Percentiles rank a stretch among this genome's conserved stretches.
phyloP scores from a whole-genome alignment of 352 stramenopile species.

The Globisporangium parvum region DNA sequence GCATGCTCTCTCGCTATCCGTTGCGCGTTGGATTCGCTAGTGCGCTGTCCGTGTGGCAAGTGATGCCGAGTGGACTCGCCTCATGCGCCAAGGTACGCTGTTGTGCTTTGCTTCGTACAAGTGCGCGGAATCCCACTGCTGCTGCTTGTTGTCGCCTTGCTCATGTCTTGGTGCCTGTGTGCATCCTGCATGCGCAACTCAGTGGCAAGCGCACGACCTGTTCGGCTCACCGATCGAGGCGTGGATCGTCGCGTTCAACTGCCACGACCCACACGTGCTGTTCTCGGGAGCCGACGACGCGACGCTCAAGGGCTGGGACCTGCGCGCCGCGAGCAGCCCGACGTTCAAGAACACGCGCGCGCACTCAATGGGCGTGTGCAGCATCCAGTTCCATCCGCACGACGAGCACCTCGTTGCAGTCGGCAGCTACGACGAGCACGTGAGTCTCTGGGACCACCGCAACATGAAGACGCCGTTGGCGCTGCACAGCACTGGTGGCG shows the following conservation, averaged over 20 bases:
- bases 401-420: conserved; percentile 58
- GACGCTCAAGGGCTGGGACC: conserved; percentile 72
- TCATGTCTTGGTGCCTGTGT: background rate
- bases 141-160: conserved; percentile 1
- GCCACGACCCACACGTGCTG: conserved; percentile 65
- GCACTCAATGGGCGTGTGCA: conserved; percentile 82
- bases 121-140: background rate
- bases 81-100: conserved; percentile 9
- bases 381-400: conserved; percentile 78
- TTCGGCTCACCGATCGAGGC: conserved; percentile 74
- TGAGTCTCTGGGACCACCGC: conserved; percentile 74
- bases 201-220: conserved; percentile 75
- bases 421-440: conserved; percentile 80
- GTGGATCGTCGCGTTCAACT: conserved; percentile 81
- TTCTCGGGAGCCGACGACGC: conserved; percentile 82
- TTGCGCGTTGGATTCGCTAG: background rate
- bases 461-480: conserved; percentile 48
- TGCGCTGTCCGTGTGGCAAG: conserved; percentile 10
- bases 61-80: conserved; percentile 10
- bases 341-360: conserved; percentile 55
- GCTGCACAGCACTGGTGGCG: conserved; percentile 45
- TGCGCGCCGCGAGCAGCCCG: conserved; percentile 29
- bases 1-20: too few species aligned
- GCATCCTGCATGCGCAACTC: background rate
- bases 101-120: background rate